These are phyloP conservation scores for Ogataea siamensis DNA, from an alignment of 805 yeast genomes.

Conservation along the genomic window DNA sequence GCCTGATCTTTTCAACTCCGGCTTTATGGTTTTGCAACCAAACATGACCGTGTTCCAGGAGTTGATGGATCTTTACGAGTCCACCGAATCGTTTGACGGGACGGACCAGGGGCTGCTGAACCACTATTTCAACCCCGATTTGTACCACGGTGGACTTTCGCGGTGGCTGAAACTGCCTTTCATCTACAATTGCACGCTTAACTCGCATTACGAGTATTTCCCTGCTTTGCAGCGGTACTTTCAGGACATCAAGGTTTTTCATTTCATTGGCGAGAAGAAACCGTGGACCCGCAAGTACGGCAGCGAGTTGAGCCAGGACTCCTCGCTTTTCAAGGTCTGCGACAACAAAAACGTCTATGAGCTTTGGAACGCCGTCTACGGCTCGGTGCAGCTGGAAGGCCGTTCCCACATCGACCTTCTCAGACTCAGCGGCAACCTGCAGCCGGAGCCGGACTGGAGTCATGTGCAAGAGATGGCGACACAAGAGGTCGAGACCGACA, in stretches of 20 bases:
- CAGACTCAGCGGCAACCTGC: constrained; percentile 23
- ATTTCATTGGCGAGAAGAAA: constrained; percentile 67
- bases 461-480: too few species aligned
- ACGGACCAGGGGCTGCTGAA: constrained; percentile 91
- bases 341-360: constrained; percentile 23
- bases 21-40: constrained; percentile 65
- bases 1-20: constrained; percentile 88
- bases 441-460: constrained; percentile 19
- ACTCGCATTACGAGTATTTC: constrained; percentile 35
- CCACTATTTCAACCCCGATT: constrained; percentile 53
- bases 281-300: constrained; percentile 28
- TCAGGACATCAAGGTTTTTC: constrained; percentile 49
- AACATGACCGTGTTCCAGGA: constrained; percentile 38
- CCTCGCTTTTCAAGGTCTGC: constrained; percentile 13
- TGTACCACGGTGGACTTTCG: constrained; percentile 18
- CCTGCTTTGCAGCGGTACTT: constrained; percentile 33
- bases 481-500: constrained; percentile 1
- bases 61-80: constrained; percentile 35
- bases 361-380: constrained; percentile 33
- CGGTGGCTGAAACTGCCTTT: constrained; percentile 77
- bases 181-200: constrained; percentile 73
- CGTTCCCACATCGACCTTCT: constrained; percentile 21
- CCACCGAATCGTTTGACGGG: constrained; percentile 62
- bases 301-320: constrained; percentile 9
- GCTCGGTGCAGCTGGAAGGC: constrained; percentile 15